Evolutionary conservation across 495 filamentous ascomycete species (phyloP).

Genomic region (Aspergillus avenaceus): DNA sequence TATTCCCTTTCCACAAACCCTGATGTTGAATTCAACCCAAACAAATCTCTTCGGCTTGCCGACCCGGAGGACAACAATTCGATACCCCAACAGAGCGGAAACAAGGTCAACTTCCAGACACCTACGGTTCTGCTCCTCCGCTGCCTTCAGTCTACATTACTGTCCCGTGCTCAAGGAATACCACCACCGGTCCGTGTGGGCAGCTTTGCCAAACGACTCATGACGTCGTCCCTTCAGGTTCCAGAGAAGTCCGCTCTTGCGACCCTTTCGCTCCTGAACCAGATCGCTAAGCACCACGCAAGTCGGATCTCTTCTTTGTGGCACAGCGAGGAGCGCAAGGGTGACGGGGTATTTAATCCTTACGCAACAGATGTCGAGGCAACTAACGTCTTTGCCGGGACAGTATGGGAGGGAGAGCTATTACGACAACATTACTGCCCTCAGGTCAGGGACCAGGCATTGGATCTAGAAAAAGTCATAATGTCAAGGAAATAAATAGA

Average conservation of each 20-base stretch:
- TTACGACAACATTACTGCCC: constrained; percentile 81
- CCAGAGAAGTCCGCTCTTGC: constrained; percentile 85
- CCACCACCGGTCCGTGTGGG: constrained; percentile 77
- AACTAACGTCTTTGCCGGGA: constrained; percentile 84
- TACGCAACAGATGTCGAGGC: constrained; percentile 59
- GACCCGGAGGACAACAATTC: constrained; percentile 57
- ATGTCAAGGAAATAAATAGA: constrained; percentile 28
- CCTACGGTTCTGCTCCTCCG: constrained; percentile 86
- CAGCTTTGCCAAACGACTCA: constrained; percentile 87
- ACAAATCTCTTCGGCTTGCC: constrained; percentile 72
- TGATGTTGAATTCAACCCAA: constrained; percentile 75
- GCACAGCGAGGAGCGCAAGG: constrained; percentile 86
- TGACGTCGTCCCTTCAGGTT: constrained; percentile 74
- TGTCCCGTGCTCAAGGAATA: constrained; percentile 45
- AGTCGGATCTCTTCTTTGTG: constrained; percentile 68
- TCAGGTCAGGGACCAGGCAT: constrained; percentile 72
- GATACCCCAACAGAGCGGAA: constrained; percentile 26
- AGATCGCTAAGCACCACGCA: constrained; percentile 68
- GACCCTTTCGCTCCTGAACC: constrained; percentile 65
- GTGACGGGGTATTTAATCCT: constrained; percentile 66
- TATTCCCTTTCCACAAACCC: constrained; percentile 72
- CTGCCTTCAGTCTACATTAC: constrained; percentile 70
- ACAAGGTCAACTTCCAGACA: constrained; percentile 88
- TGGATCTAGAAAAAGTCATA: constrained; percentile 64
- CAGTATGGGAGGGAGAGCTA: constrained; percentile 91